Evolutionary conservation across 495 filamentous ascomycete species (phyloP).

Genomic region (Daldinia bambusicola): DNA sequence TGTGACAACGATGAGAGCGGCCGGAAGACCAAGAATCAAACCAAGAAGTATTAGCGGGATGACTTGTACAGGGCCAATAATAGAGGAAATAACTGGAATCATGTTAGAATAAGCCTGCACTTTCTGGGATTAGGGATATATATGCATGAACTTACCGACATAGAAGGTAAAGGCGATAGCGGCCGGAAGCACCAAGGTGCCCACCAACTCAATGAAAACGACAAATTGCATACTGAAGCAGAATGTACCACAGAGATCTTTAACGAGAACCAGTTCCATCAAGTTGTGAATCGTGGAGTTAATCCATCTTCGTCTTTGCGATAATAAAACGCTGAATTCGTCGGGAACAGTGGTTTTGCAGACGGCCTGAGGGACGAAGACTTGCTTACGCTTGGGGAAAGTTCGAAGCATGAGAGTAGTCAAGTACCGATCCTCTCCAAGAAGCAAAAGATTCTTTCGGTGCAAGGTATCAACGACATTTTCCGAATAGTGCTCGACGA

Average conservation of each 20-base stretch:
- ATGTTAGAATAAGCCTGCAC: constrained; percentile 36
- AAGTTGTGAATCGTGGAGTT: constrained; percentile 99
- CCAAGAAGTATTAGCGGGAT: constrained; percentile 92
- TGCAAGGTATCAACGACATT: constrained; percentile 99
- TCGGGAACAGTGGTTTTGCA: constrained; percentile 99
- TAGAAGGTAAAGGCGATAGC: constrained; percentile 98
- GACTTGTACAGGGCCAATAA: constrained; percentile 82
- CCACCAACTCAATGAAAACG: constrained; percentile 94
- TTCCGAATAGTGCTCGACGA: constrained; percentile 99
- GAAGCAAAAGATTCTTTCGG: constrained; percentile 95
- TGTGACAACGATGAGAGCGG: constrained; percentile 91
- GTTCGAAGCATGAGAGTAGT: constrained; percentile 98
- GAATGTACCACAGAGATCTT: constrained; percentile 97
- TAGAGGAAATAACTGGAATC: constrained; percentile 79
- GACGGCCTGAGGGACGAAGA: constrained; percentile 97
- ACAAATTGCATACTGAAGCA: constrained; percentile 99
- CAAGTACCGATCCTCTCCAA: constrained; percentile 97
- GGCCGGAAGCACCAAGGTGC: constrained; percentile 92
- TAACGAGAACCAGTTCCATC: constrained; percentile 95
- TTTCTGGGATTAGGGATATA: not conserved
- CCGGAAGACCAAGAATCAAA: constrained; percentile 93
- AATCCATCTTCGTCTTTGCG: constrained; percentile 97
- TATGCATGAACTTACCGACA: constrained; percentile 70
- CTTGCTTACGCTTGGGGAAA: constrained; percentile 98
- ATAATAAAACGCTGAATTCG: constrained; percentile 88